A percentile compares a stretch with the other conserved stretches of the same genome.
These are phyloP conservation scores for Pleomassaria siparia DNA, from an alignment of 2,329 filamentous ascomycete genomes.

Conservation along the genomic window DNA sequence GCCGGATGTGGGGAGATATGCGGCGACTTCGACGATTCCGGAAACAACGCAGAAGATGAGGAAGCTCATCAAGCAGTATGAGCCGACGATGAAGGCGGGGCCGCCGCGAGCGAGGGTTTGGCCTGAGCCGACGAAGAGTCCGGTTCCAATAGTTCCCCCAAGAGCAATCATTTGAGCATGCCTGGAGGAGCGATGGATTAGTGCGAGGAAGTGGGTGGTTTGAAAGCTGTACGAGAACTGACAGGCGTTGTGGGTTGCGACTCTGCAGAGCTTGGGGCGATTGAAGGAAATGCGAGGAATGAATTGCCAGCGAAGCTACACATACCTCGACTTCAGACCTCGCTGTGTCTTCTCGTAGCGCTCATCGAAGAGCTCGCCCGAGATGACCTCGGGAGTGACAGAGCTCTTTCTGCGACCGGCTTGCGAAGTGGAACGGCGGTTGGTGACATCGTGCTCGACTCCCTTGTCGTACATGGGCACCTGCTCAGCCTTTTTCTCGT, in stretches of 20 bases:
- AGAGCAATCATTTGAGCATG: conserved; percentile 62
- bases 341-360: conserved; percentile 42
- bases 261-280: background rate
- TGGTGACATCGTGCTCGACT: background rate
- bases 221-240: conserved; percentile 37
- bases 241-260: background rate
- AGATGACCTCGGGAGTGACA: conserved; percentile 26
- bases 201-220: conserved; percentile 40
- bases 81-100: conserved; percentile 31
- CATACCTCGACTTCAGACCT: conserved; percentile 42
- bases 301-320: conserved; percentile 18
- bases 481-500: conserved; percentile 17
- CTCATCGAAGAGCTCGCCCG: conserved; percentile 34
- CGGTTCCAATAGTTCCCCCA: conserved; percentile 62
- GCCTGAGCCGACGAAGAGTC: conserved; percentile 62
- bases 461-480: conserved; percentile 4
- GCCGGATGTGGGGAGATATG: conserved; percentile 61
- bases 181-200: conserved; percentile 46
- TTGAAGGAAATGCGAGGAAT: background rate
- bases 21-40: conserved; percentile 44
- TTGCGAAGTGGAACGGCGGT: background rate
- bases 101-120: conserved; percentile 47
- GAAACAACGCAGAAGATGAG: conserved; percentile 29
- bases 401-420: conserved; percentile 22
- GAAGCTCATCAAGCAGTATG: conserved; percentile 34